A percentile compares a stretch with the other conserved stretches of the same genome.
Evolutionary conservation across 257 asterid species (phyloP).

Genomic region (Nicotiana tabacum): DNA sequence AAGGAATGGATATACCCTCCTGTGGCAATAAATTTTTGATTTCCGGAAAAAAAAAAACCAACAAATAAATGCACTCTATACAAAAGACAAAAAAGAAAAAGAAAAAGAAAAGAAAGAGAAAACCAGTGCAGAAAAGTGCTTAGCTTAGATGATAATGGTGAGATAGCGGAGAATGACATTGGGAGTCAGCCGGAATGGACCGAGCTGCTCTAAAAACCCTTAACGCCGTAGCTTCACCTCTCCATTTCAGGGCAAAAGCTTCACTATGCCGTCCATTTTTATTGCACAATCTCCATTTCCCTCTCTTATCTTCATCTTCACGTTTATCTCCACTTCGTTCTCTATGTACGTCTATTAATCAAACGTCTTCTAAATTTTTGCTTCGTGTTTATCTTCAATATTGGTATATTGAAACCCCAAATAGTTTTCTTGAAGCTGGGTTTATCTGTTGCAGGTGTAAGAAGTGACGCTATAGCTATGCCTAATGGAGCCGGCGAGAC

Average conservation of each 20-base stretch:
- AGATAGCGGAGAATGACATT: not conserved
- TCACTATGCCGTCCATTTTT: conserved; percentile 28
- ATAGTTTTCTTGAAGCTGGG: not conserved
- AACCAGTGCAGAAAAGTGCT: not conserved
- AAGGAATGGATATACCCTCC: too few relatives aligned
- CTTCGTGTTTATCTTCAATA: not conserved
- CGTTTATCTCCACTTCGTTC: conserved; percentile 38
- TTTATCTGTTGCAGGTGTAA: conserved; percentile 36
- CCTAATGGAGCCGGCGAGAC: conserved; percentile 43
- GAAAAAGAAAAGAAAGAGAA: not conserved
- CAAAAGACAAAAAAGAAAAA: too few relatives aligned
- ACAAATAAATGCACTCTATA: too few relatives aligned
- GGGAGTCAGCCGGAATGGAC: conserved; percentile 14
- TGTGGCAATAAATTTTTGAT: too few relatives aligned
- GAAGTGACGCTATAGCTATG: conserved; percentile 30
- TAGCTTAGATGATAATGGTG: not conserved
- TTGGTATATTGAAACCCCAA: not conserved
- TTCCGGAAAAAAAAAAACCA: too few relatives aligned
- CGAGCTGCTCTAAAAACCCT: conserved; percentile 47
- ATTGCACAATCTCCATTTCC: conserved; percentile 18
- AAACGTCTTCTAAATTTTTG: not conserved
- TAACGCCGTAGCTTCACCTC: conserved; percentile 32
- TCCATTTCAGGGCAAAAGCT: conserved; percentile 29
- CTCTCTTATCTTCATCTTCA: conserved; percentile 25
- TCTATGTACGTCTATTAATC: conserved; percentile 27